Conservation (phyloP, 108 stramenopile species). For the Cyclostephanos invisitatus region DNA sequence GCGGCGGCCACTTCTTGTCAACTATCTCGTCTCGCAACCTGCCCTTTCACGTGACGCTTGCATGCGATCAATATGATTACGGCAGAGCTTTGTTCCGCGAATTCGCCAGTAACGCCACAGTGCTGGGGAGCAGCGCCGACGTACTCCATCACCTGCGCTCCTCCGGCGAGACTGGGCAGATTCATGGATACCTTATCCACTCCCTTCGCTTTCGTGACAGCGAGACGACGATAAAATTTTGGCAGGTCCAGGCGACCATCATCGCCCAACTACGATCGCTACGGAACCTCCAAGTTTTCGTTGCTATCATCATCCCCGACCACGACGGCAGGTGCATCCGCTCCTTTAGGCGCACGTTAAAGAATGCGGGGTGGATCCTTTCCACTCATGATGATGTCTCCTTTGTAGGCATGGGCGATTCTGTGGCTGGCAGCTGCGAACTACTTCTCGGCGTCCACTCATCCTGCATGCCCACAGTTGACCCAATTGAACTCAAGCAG, state of each 20-base stretch:
- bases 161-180: background rate
- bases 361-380: background rate
- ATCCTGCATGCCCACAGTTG: background rate
- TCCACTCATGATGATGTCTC: background rate
- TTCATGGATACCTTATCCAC: conserved; percentile 9
- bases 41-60: background rate
- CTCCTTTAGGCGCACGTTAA: background rate
- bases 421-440: background rate
- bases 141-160: conserved; percentile 1
- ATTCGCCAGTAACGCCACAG: background rate
- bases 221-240: background rate
- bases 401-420: background rate
- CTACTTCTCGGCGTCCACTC: conserved; percentile 6
- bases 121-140: background rate
- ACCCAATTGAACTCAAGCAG: background rate
- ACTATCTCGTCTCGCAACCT: background rate
- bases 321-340: background rate
- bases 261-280: background rate
- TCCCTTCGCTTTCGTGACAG: conserved; percentile 1
- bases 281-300: background rate
- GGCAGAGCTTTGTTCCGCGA: background rate
- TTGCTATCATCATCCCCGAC: background rate
- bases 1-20: background rate
- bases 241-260: conserved; percentile 6
- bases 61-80: background rate